Percentiles rank a stretch among this genome's conserved stretches.
Evolutionary conservation across 495 filamentous ascomycete genomes (phyloP).

Genomic region (Penicillium ucsense): DNA sequence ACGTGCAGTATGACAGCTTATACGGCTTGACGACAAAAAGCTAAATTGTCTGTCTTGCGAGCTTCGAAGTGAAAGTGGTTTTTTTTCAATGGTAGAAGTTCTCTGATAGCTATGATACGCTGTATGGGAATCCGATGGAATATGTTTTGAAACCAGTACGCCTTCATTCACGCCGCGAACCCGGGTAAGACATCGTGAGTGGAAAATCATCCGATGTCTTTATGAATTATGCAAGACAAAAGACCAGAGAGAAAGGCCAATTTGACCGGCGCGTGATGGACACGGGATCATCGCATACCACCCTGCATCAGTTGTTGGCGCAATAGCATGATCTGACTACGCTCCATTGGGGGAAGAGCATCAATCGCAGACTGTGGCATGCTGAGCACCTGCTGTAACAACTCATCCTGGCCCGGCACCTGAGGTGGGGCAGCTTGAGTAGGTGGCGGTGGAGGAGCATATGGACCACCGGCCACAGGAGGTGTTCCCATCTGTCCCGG

Average conservation of each 20-base stretch:
- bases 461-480: slow-evolving; percentile 49
- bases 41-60: too few relatives aligned
- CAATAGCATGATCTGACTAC: slow-evolving; percentile 67
- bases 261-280: neutral
- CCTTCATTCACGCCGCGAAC: too few relatives aligned
- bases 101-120: too few relatives aligned
- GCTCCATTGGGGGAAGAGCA: slow-evolving; percentile 58
- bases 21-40: too few relatives aligned
- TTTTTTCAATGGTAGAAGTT: too few relatives aligned
- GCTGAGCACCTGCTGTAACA: slow-evolving; percentile 65
- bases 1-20: too few relatives aligned
- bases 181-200: too few relatives aligned
- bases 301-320: slow-evolving; percentile 45
- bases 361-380: slow-evolving; percentile 71
- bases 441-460: slow-evolving; percentile 35
- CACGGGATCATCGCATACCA: slow-evolving; percentile 25
- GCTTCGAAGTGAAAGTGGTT: too few relatives aligned
- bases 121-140: too few relatives aligned
- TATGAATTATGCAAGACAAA: neutral
- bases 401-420: slow-evolving; percentile 48
- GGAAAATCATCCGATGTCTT: too few relatives aligned
- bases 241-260: neutral
- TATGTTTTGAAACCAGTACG: too few relatives aligned
- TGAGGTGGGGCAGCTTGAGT: slow-evolving; percentile 34
- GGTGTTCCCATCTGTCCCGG: slow-evolving; percentile 44